phyloP scores from a whole-genome alignment of 495 filamentous ascomycete genomes.

The Xylaria longipes region DNA sequence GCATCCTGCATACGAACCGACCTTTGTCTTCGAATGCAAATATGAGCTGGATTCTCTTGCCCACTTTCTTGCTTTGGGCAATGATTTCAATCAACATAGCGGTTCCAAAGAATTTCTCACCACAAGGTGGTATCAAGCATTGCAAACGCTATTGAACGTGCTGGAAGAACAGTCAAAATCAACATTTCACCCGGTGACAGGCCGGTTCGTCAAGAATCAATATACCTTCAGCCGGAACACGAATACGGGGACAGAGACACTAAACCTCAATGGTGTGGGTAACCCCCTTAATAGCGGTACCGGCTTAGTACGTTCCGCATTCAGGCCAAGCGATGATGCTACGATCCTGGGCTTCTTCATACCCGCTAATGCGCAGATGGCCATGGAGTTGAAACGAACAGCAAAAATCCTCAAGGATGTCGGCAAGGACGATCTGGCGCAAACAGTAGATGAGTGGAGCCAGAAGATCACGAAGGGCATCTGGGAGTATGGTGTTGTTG shows the following conservation, averaged over 20 bases:
- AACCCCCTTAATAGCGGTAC: conserved; percentile 89
- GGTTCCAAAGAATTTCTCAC: conserved; percentile 79
- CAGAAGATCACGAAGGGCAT: conserved; percentile 76
- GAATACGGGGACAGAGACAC: conserved; percentile 84
- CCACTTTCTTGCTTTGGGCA: conserved; percentile 84
- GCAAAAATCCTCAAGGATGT: conserved; percentile 69
- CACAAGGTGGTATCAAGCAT: conserved; percentile 77
- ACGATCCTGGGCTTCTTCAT: conserved; percentile 96
- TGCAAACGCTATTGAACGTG: conserved; percentile 74
- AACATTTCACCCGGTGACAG: conserved; percentile 75
- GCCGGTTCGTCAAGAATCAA: conserved; percentile 68
- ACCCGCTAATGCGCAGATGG: conserved; percentile 95
- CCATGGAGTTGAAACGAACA: conserved; percentile 82
- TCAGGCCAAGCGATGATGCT: conserved; percentile 97
- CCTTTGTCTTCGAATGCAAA: conserved; percentile 95
- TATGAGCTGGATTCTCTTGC: conserved; percentile 97
- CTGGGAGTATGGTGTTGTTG: conserved; percentile 88
- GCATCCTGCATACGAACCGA: conserved; percentile 83
- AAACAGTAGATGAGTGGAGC: conserved; percentile 65
- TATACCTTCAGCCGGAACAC: conserved; percentile 89
- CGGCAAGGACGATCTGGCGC: conserved; percentile 57
- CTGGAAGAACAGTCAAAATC: conserved; percentile 79
- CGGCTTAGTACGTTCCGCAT: conserved; percentile 87
- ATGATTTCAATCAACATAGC: conserved; percentile 84
- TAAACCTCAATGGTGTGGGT: conserved; percentile 80